Conservation (phyloP, 805 yeast species). For the Phaffomyces antillensis region DNA sequence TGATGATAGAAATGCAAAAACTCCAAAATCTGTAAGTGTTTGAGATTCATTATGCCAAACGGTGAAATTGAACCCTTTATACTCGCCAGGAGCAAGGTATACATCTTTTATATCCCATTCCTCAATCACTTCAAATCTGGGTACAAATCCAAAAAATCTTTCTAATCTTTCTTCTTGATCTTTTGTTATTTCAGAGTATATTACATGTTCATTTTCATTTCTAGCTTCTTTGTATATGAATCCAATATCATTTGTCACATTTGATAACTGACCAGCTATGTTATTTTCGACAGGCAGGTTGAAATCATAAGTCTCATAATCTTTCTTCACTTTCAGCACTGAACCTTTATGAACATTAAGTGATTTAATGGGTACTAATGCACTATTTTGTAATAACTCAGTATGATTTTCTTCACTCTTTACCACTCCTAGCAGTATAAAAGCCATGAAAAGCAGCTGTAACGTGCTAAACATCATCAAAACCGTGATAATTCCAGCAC, state of each 20-base stretch:
- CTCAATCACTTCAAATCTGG: slow-evolving; percentile 6
- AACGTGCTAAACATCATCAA: too few relatives aligned
- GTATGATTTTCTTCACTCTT: too few relatives aligned
- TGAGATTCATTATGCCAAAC: slow-evolving; percentile 3
- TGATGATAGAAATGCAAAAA: slow-evolving; percentile 6
- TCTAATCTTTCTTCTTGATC: not conserved
- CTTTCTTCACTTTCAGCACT: not conserved
- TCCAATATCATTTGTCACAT: not conserved
- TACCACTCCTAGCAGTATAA: too few relatives aligned
- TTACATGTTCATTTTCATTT: not conserved
- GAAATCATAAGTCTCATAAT: not conserved
- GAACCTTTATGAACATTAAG: too few relatives aligned
- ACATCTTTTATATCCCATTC: slow-evolving; percentile 14
- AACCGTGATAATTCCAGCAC: too few relatives aligned
- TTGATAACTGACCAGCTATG: not conserved
- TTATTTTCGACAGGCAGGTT: too few relatives aligned
- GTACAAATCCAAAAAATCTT: slow-evolving; percentile 5
- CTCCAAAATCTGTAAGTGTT: not conserved
- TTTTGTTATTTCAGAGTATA: not conserved
- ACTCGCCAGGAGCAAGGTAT: slow-evolving; percentile 12
- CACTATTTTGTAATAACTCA: not conserved
- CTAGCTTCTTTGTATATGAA: slow-evolving; percentile 2
- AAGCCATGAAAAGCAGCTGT: too few relatives aligned
- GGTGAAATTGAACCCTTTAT: slow-evolving; percentile 13
- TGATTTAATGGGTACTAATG: too few relatives aligned